Percentiles rank a stretch among this genome's conserved stretches.
Conservation (phyloP, 2,329 filamentous ascomycete species). For the Colletotrichum coccodes region DNA sequence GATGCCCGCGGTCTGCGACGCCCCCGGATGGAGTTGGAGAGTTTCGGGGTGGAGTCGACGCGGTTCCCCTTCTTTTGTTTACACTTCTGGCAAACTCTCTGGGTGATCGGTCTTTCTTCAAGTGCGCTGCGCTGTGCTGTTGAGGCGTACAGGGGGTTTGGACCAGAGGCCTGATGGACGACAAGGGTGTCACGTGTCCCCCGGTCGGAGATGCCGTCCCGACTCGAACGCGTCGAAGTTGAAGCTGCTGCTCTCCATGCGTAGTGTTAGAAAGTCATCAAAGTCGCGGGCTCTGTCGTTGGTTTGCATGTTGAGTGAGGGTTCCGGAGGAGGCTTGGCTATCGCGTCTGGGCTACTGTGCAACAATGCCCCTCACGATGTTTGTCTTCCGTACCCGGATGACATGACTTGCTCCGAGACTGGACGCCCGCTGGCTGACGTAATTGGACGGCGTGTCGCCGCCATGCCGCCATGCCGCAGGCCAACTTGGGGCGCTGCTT, state of each 20-base stretch:
- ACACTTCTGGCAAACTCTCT: background rate
- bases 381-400: too few species aligned
- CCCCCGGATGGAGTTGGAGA: background rate
- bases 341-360: too few species aligned
- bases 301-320: too few species aligned
- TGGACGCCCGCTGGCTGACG: background rate
- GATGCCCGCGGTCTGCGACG: background rate
- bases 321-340: too few species aligned
- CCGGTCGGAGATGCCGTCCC: background rate
- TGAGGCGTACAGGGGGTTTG: background rate
- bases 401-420: background rate
- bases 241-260: too few species aligned
- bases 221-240: too few species aligned
- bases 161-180: background rate
- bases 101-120: too few species aligned
- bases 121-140: background rate
- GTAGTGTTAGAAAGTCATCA: too few species aligned
- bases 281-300: too few species aligned
- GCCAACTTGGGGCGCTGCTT: too few species aligned
- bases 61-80: slow-evolving; percentile 5
- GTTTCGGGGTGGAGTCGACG: slow-evolving; percentile 3
- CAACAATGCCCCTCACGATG: too few species aligned
- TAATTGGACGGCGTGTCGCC: background rate
- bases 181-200: background rate
- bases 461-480: too few species aligned